Evolutionary conservation across 2,329 filamentous ascomycete species (phyloP).

Genomic region (Calonectria pseudoturangicola): DNA sequence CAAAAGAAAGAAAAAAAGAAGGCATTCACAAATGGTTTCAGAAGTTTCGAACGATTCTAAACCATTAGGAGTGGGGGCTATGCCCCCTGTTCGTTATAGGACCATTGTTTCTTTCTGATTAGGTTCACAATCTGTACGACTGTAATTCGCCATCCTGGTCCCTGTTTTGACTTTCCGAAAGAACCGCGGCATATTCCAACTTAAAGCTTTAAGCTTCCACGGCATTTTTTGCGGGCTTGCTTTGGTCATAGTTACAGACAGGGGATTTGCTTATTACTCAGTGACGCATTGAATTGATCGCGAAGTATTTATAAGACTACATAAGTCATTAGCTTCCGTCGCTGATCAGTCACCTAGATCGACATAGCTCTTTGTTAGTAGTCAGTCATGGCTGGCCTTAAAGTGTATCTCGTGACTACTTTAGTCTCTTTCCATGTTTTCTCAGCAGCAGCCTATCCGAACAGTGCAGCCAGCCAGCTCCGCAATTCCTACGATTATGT

Average conservation of each 20-base stretch:
- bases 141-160: neutral
- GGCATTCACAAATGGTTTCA: too few relatives aligned
- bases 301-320: neutral
- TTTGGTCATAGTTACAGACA: neutral
- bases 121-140: neutral
- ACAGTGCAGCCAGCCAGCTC: neutral
- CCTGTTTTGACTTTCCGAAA: conserved; percentile 1
- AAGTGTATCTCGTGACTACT: neutral
- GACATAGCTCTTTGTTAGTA: too few relatives aligned
- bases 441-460: neutral
- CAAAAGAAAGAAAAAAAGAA: too few relatives aligned
- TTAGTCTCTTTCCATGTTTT: neutral
- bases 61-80: neutral
- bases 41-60: neutral
- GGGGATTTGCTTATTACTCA: neutral
- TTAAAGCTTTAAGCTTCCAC: neutral
- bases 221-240: neutral
- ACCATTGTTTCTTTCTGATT: conserved; percentile 5
- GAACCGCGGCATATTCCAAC: conserved; percentile 12
- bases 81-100: neutral
- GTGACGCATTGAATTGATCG: neutral
- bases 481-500: conserved; percentile 47
- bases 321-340: too few relatives aligned
- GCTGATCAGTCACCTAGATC: neutral
- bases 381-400: neutral